Conservation (phyloP, 1,284 basidiomycete genomes). For the Malassezia globosa region DNA sequence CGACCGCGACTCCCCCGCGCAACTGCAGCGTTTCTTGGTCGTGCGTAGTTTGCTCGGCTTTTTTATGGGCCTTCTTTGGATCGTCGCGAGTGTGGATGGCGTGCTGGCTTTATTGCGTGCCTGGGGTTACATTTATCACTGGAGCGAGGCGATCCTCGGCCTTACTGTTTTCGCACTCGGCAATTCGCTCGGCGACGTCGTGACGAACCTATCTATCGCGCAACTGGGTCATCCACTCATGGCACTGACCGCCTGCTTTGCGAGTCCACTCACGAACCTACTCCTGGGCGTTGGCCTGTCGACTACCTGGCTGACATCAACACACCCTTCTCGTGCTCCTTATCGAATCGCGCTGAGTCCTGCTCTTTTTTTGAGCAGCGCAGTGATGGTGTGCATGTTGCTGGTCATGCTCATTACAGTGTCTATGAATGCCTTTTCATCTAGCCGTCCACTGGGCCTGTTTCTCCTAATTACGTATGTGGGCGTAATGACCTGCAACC, state of each 20-base stretch:
- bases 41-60: constrained; percentile 34
- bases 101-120: constrained; percentile 54
- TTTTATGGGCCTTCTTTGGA: constrained; percentile 37
- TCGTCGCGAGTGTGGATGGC: constrained; percentile 42
- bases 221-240: constrained; percentile 41
- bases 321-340: not conserved
- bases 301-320: constrained; percentile 48
- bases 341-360: constrained; percentile 4
- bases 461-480: constrained; percentile 62
- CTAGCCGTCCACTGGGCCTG: constrained; percentile 66
- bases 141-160: constrained; percentile 94
- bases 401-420: constrained; percentile 64
- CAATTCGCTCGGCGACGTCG: constrained; percentile 88
- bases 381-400: constrained; percentile 57
- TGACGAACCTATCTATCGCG: constrained; percentile 76
- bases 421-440: constrained; percentile 65
- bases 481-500: constrained; percentile 8
- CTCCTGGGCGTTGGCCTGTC: constrained; percentile 76
- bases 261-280: constrained; percentile 91
- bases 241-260: constrained; percentile 77
- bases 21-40: constrained; percentile 18
- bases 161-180: constrained; percentile 91
- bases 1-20: constrained; percentile 12
- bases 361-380: constrained; percentile 7
- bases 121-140: constrained; percentile 79